Evolutionary conservation across 2,329 filamentous ascomycete species (phyloP), one percentile per base, ranked within the genome.

Genomic region (Monilinia fructicola): DNA sequence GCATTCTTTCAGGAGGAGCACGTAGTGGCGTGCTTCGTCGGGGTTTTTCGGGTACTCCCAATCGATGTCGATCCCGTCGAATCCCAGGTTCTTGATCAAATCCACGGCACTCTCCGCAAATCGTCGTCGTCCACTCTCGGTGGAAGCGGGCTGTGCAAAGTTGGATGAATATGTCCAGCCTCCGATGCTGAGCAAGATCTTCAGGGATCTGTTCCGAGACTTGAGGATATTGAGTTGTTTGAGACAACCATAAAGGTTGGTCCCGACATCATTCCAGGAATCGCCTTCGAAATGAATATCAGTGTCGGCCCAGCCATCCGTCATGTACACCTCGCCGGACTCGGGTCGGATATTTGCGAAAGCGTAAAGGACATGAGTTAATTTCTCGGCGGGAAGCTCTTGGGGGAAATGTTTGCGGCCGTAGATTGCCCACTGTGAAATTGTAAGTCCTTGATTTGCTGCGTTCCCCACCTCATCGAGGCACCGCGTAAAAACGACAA

Each of bases 101-200:
- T 87, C 83, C 0, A 96, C 89, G 44, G 91, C 89, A 38, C 85
- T 87, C 61, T 84, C 81, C 11, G 92, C 93, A 78, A 97, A 97
- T 1, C 76, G 83, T 40, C 82, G 81, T 10, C 93, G 85, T 11
- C 92, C 92, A 31, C 84, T 78, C 0, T 86, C 81, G 0, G 90
- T 92, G 53, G 90, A 90, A 0, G 90, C 89, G 0, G 92, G 90
- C 38, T 79, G 80, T n/a, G 85, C 84, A 78, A 97, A 96, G 79
- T 96, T 95, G 77, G 85, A 81, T 69, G 89, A 91, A 78, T 96
- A 97, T 0, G 93, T 96, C 93, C 93, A 97, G 61, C 94, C 94
- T 69, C 93, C 93, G 69, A 97, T 91, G 64, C 90, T 93, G 5
- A 97, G 84, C 16, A 97, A 83, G 4, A 95, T 82, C 78, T 97